Base-by-base conservation (phyloP, 371 early-diverging fungal species). In the Rhizopus sp. region DNA sequence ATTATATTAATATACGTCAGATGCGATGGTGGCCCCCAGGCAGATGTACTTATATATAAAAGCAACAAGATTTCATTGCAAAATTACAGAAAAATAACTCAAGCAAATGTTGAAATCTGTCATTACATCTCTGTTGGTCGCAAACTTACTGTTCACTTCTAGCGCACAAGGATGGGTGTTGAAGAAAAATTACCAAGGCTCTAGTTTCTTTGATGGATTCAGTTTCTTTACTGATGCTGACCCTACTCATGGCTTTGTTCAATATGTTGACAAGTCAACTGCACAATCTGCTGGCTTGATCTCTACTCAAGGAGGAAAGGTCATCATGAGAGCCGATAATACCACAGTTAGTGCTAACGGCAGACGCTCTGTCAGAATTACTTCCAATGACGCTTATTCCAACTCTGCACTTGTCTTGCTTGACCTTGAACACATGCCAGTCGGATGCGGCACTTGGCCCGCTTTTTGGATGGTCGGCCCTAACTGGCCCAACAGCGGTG, bases 201-300 rank as follows among this genome's bases (percentile, higher is more conserved):
- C 23, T 0, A 47, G 48, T 8, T 71, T 75, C 15, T 71, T 75
- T 45, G 65, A 79, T 52, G 55, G 56, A 9, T 81, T 79, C 31
- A 44, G 29, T 15, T 80, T 70, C 47, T 76, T 70, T 42, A 63
- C 59, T 10, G 67, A 29, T 17, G 32, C 64, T 4, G 82, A 82
- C 31, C 80, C 80, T n/a, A 75, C 78, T 13, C 64, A 80, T 38
- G 80, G 82, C 3, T 56, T 63, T 41, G 81, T 81, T 5, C 30
- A 75, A 17, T 81, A 81, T 30, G 64, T 77, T 3, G 57, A 69
- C 40, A 37, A 60, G n/a, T 15, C 42, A 1, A 63, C 53, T 4
- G 82, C 80, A 6, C 40, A 49, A 10, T 13, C 46, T 10, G 23
- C 29, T 30, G 15, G 17, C 17, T 47, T 60, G 52, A 39, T 52